Base-by-base conservation (phyloP, 352 stramenopile species). In the Elongisporangium prolatum region DNA sequence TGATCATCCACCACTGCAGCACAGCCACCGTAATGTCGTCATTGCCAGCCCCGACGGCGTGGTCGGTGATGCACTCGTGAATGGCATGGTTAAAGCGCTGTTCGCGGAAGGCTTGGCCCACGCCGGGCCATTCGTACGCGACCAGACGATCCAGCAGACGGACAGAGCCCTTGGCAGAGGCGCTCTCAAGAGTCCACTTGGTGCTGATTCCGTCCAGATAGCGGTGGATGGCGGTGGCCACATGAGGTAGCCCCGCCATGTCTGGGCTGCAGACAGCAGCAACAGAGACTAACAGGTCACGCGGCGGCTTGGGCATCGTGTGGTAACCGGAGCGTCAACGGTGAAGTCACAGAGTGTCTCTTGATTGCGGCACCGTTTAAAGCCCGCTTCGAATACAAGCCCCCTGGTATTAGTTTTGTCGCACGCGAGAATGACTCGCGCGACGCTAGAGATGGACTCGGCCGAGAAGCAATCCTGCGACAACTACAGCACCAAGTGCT, bases 91-190 rank as follows among this genome's bases (percentile, higher is more conserved):
- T 44, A 44, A 44, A 44, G 34, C 34, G 34, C 34, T 44, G 34
- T 4, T 44, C 34, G 34, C 34, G 34, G 10, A 44, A 44, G 34
- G 34, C 34, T 13, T 44, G 34, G 34, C 34, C 34, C 34, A 44
- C 34, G 34, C 34, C 34, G 10, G 34, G 3, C 34, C 34, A 44
- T 17, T 44, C 34, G 34, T 44, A 44, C 34, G 34, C 34, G 34
- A 74, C 11, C 3, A 71, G 60, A 11, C 50, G 56, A 10, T 48
- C 52, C 5, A 66, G 52, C n/a, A 74, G 67, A 18, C 63, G 40
- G 0, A 59, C 28, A 40, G 68, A 71, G 40, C 67, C 67, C 16
- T 51, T 57, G 24, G 57, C 24, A 16, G 57, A 53, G 25, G 63
- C 63, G 1, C 6, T 14, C 4, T 50, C 4, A 22, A 74, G 59